Base-by-base conservation (phyloP, 305 asterid species). In the Withania somnifera region DNA sequence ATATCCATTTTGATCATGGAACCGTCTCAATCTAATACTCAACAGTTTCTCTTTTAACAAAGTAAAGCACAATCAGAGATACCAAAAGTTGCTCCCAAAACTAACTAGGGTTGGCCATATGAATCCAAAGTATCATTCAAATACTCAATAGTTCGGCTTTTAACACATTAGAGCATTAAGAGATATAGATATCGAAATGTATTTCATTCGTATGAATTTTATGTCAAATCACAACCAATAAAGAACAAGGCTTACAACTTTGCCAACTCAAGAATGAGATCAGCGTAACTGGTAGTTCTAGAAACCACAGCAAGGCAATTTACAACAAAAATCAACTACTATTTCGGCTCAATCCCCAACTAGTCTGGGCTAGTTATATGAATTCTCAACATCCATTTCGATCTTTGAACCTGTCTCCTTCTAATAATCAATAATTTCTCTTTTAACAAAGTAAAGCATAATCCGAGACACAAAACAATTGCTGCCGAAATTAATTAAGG, bases 201-300 rank as follows among this genome's bases (percentile, higher is more conserved):
- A n/a, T n/a, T n/a, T n/a, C n/a, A 40, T 5, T 20, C 17, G 40
- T 20, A 5, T 40, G 11, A 20, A 40, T 2, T 40, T 45, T 71
- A 71, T 2, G 6, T 24, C 24, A 22, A 66, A 45, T 45, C 58
- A 45, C 2, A 36, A 80, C 42, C 26, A 52, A 42, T 22, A 52
- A 6, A 11, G 5, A 32, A 52, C 13, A 81, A 51, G 76, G 47
- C 91, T 90, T 88, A 91, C 92, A 88, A 32, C 82, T 63, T 17
- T 85, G 84, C 83, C 87, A 87, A 83, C 84, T 68, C 50, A 93
- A 45, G 84, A 88, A 86, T 67, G 84, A 86, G 79, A 77, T 85
- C 80, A 90, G 69, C 2, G 88, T 89, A 80, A 91, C 88, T 36
- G 52, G 52, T 67, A 67, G 17, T 36, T 36, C 77, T 10, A 36